These are phyloP conservation scores for Chlorella sp. DNA, from an alignment of 139 green algal genomes.

Conservation along the genomic window DNA sequence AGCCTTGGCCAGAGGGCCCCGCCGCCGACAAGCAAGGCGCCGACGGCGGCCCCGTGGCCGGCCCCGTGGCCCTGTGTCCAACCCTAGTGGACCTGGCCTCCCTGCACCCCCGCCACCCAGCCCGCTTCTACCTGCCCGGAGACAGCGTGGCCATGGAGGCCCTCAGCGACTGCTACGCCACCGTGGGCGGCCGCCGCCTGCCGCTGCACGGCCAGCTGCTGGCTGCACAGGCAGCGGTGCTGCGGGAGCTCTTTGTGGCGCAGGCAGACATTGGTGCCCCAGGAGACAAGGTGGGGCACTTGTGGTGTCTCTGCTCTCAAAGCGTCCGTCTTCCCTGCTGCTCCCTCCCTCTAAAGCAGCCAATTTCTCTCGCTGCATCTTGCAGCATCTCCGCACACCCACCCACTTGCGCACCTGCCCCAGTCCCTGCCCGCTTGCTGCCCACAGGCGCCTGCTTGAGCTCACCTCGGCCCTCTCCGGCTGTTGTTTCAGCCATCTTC, in stretches of 20 bases:
- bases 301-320: no score
- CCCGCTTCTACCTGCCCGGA: conserved; percentile 15
- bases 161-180: conserved; percentile 23
- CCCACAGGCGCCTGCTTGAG: no score
- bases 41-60: no score
- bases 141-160: background rate
- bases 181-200: conserved; percentile 13
- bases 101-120: background rate
- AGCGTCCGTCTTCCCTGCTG: no score
- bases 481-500: background rate
- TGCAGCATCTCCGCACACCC: no score
- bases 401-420: no score
- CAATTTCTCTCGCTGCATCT: no score
- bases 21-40: background rate
- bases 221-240: conserved; percentile 14
- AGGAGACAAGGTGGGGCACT: background rate
- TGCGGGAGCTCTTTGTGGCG: conserved; percentile 28
- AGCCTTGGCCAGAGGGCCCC: background rate
- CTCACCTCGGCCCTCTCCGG: background rate
- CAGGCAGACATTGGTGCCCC: background rate
- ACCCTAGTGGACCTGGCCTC: background rate
- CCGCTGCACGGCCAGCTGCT: conserved; percentile 31
- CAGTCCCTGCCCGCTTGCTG: no score
- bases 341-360: no score
- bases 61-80: background rate